Conservation (phyloP, 1,284 basidiomycete species). For the Leccinum solheimii region DNA sequence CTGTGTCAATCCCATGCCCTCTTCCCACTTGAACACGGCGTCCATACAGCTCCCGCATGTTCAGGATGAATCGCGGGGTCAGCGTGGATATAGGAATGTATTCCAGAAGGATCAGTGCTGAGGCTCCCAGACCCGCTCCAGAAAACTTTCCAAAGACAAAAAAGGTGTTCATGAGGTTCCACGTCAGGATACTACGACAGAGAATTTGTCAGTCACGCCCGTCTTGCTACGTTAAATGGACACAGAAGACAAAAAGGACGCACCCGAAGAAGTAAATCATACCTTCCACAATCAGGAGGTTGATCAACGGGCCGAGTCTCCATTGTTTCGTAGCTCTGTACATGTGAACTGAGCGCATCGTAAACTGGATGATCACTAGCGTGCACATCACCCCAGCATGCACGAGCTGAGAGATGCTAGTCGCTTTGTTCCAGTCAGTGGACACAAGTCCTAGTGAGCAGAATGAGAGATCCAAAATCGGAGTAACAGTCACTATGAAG, state of each 20-base stretch:
- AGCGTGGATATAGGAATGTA: neutral
- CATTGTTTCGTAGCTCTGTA: neutral
- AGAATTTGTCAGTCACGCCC: neutral
- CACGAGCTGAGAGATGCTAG: neutral
- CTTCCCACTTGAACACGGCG: too few species aligned
- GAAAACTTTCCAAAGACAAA: neutral
- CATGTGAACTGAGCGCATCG: neutral
- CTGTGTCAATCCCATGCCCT: neutral
- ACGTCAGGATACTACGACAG: neutral
- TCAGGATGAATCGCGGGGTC: neutral
- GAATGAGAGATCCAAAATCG: neutral
- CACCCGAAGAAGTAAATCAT: neutral
- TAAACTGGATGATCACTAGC: neutral
- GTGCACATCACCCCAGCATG: too few species aligned
- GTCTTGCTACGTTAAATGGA: neutral
- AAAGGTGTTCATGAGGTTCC: neutral
- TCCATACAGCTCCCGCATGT: neutral
- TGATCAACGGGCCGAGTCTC: neutral
- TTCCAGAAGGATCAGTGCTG: neutral
- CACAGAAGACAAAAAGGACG: too few species aligned
- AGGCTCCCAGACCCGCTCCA: neutral
- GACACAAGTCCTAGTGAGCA: neutral
- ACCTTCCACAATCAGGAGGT: neutral
- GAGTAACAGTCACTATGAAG: neutral
- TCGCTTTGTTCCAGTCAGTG: neutral